phyloP scores from a whole-genome alignment of 257 asterid species.

The Agastache rugosa region DNA sequence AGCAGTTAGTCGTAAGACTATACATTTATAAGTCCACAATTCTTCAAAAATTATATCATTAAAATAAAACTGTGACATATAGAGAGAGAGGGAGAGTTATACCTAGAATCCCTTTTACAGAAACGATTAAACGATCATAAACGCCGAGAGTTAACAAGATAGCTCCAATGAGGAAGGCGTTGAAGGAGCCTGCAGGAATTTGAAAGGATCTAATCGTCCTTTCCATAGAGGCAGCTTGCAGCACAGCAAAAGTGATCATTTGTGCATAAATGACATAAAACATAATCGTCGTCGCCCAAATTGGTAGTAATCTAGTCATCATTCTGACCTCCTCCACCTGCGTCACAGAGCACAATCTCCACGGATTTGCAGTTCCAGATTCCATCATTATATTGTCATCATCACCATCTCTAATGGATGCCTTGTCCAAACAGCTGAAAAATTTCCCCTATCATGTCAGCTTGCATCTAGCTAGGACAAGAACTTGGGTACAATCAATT shows the following conservation, averaged over 20 bases:
- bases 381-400: constrained; percentile 24
- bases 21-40: no score
- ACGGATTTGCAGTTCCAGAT: constrained; percentile 31
- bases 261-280: constrained; percentile 75
- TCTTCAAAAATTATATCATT: no score
- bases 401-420: constrained; percentile 34
- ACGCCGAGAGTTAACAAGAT: constrained; percentile 54
- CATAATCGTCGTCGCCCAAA: constrained; percentile 75
- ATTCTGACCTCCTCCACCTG: constrained; percentile 76
- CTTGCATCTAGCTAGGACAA: no score
- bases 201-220: constrained; percentile 56
- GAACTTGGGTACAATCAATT: neutral
- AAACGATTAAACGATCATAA: constrained; percentile 36
- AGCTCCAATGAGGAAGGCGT: constrained; percentile 61
- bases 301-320: constrained; percentile 61
- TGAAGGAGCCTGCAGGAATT: constrained; percentile 62
- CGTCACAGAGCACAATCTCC: constrained; percentile 46
- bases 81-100: no score
- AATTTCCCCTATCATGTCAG: neutral
- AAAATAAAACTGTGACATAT: no score
- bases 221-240: constrained; percentile 67
- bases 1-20: no score
- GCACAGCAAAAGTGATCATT: constrained; percentile 71
- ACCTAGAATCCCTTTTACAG: neutral
- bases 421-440: constrained; percentile 40